Base-by-base conservation (phyloP, 2,329 filamentous ascomycete species). In the Sporothrix luriei region DNA sequence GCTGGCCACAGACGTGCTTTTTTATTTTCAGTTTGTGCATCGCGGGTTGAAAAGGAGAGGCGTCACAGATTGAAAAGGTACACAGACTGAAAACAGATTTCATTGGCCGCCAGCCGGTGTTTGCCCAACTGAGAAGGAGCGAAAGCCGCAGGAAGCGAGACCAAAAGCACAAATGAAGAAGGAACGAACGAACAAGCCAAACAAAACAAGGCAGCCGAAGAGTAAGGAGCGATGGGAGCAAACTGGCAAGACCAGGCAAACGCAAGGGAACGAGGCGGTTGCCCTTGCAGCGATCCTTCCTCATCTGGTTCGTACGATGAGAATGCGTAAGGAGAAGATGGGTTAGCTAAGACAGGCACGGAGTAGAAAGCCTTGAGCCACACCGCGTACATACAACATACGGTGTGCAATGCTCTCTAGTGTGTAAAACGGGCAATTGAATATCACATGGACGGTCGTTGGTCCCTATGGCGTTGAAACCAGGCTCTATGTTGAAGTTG, bases 201-300 rank as follows among this genome's bases (percentile, higher is more conserved):
- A 38, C 54, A 40, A 38, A 21, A 16, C 19, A 57, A 40, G 52
- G n/a, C n/a, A 33, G 52, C 19, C 11, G n/a, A 57, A 40, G 29
- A 38, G 54, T 29, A 40, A 40, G 16, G n/a, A 21, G 52, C 52
- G 13, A 19, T 3, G 52, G 29, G 54, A 38, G 29, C 26, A 57
- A 57, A 54, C 7, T 33, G 54, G 16, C 26, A 24, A 57, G 54
- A 38, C 21, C 14, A 57, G 29, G 19, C 14, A 16, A 26, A 46
- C n/a, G 38, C 21, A 46, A 62, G 55, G 55, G 55, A 43, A 19
- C 40, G 16, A 24, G 55, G 21, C 57, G 26, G 14, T 40, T 49
- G 61, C 43, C 61, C 61, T 64, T 33, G 61, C 61, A 24, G n/a
- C 43, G 61, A 64, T 64, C 61, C 61, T 49, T 64, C 61, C 43